Percentiles rank a stretch among this genome's conserved stretches.
These are phyloP conservation scores for Neurospora sp. DNA, from an alignment of 495 filamentous ascomycete genomes.

Conservation along the genomic window DNA sequence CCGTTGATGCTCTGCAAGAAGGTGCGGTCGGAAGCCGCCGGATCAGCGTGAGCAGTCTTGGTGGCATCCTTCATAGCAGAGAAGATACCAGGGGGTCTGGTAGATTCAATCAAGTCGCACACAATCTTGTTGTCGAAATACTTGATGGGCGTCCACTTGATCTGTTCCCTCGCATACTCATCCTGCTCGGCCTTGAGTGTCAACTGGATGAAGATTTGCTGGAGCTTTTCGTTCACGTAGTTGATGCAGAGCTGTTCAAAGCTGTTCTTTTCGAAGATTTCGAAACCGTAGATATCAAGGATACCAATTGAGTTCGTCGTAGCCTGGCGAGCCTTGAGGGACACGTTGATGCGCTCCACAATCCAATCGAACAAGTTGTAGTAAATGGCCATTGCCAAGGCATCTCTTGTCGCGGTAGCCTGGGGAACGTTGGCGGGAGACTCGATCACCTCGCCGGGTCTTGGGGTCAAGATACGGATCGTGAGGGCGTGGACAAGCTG, in stretches of 20 bases:
- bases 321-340: slow-evolving; percentile 67
- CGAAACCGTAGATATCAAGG: slow-evolving; percentile 98
- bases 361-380: slow-evolving; percentile 99
- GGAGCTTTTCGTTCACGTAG: slow-evolving; percentile 99
- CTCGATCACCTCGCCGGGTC: slow-evolving; percentile 78
- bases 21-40: slow-evolving; percentile 85
- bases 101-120: slow-evolving; percentile 92
- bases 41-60: slow-evolving; percentile 91
- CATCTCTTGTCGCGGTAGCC: slow-evolving; percentile 88
- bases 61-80: slow-evolving; percentile 96
- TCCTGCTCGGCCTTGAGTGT: slow-evolving; percentile 97
- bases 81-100: slow-evolving; percentile 86
- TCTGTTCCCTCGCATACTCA: slow-evolving; percentile 92
- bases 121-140: slow-evolving; percentile 99
- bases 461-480: slow-evolving; percentile 79
- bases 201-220: slow-evolving; percentile 99
- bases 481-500: slow-evolving; percentile 84
- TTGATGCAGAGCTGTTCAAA: slow-evolving; percentile 99
- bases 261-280: slow-evolving; percentile 98
- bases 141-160: slow-evolving; percentile 97
- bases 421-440: slow-evolving; percentile 85
- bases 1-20: slow-evolving; percentile 88
- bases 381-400: slow-evolving; percentile 88
- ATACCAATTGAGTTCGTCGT: slow-evolving; percentile 86
- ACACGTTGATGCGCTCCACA: slow-evolving; percentile 82